Base-by-base conservation (phyloP, 2,329 filamentous ascomycete genomes). In the Escovopsis sp. region DNA sequence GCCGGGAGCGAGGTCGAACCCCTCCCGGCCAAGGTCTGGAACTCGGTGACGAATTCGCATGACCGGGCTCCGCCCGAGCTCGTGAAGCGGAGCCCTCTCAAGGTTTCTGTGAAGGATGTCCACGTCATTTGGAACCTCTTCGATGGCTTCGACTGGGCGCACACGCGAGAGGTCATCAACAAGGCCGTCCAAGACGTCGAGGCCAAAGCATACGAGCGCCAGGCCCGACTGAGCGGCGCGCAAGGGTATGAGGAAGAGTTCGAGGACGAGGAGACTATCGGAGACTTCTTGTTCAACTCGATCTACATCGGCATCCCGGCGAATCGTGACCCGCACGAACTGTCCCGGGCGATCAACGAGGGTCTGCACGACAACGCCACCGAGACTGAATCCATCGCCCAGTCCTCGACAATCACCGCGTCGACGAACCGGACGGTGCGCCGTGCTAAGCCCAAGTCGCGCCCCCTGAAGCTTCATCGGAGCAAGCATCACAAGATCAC, bases 121-220 rank as follows among this genome's bases (percentile, higher is more conserved):
- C 85, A 96, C 52, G 63, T 94, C 35, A 94, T 96, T 40, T 98
- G 90, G 90, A 93, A 98, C 50, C 63, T 98, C 1, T 94, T 90
- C 55, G 90, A 98, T 61, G 90, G 90, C 2, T 98, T 94, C 52
- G 92, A 98, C 56, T 98, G 92, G 92, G 72, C 78, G 45, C 71
- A 74, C 30, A 98, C 92, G 1, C 72, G 88, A 30, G 80, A 90
- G 42, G 74, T 79, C 4, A 94, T 98, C 38, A 76, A 77, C 16
- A 82, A 88, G 50, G 86, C 85, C 6, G 86, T 98, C 2, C 76
- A 90, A 39, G 78, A 92, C 35, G 79, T 98, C 2, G 85, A 98
- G 56, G 66, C 68, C 30, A 84, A 79, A 53, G 86, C 85, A 2
- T 75, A 79, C 32, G 83, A 94, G 52, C 76, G 79, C 37, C 72